Evolutionary conservation across 2,329 filamentous ascomycete genomes (phyloP).

Genomic region (Huntiella omanensis): DNA sequence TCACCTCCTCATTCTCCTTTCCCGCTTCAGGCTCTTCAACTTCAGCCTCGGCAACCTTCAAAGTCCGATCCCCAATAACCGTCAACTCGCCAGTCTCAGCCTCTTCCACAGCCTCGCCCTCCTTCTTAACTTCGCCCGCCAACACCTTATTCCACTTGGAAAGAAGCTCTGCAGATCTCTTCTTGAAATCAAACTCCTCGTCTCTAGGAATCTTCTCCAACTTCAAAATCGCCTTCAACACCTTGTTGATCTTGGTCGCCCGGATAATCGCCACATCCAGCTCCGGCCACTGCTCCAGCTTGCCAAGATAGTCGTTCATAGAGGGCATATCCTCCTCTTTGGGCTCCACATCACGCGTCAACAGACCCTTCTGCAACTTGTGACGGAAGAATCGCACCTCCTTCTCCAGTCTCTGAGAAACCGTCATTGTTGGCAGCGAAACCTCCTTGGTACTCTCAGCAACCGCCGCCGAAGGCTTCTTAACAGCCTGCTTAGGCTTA

Average conservation of each 20-base stretch:
- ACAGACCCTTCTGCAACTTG: slow-evolving; percentile 83
- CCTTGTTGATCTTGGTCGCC: slow-evolving; percentile 94
- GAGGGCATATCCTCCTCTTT: slow-evolving; percentile 66
- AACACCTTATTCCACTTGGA: slow-evolving; percentile 77
- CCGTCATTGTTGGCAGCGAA: slow-evolving; percentile 29
- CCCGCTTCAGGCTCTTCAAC: slow-evolving; percentile 17
- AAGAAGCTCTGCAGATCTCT: slow-evolving; percentile 61
- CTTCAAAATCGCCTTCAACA: slow-evolving; percentile 86
- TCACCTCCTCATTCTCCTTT: slow-evolving; percentile 16
- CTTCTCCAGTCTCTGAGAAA: slow-evolving; percentile 42
- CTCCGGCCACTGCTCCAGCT: slow-evolving; percentile 62
- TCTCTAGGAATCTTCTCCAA: slow-evolving; percentile 71
- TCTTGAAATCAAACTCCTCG: slow-evolving; percentile 76
- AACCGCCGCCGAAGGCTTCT: slow-evolving; percentile 33
- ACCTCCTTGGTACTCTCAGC: slow-evolving; percentile 19
- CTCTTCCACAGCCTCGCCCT: slow-evolving; percentile 28
- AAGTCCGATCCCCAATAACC: slow-evolving; percentile 20
- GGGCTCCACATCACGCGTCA: slow-evolving; percentile 68
- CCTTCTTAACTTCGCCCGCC: slow-evolving; percentile 33
- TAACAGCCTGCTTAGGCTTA: slow-evolving; percentile 33
- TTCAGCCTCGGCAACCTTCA: slow-evolving; percentile 21
- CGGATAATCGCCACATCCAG: slow-evolving; percentile 81
- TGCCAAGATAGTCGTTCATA: slow-evolving; percentile 60
- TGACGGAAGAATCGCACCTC: slow-evolving; percentile 87
- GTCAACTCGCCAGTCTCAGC: slow-evolving; percentile 18